Evolutionary conservation across 306 rosid species (phyloP), one percentile per base, ranked within the genome.

Genomic region (Hylodesmum podocarpum): DNA sequence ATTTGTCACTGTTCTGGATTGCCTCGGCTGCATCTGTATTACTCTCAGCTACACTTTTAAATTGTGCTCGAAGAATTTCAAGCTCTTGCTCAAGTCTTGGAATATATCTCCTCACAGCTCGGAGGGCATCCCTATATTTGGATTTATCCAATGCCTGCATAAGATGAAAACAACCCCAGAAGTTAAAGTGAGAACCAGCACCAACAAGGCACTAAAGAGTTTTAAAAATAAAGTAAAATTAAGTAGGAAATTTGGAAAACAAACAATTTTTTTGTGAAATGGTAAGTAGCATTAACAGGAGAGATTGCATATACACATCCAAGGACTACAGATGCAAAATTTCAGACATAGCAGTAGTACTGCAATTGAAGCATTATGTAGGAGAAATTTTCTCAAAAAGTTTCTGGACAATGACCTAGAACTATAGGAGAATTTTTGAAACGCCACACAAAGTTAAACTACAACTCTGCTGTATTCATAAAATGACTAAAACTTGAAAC

Each of bases 111-210:
- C 96, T 85, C 65, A 95, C 94, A 66, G 97, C 93, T 15, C 94
- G 90, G 41, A 95, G 96, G 67, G 91, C 92, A 76, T 95, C 99
- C 84, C 88, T 76, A 31, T 91, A 87, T 78, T 89, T 95, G 58
- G 99, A 95, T 88, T 95, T 92, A 83, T 92, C 97, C 88, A 95
- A 82, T 84, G 97, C 99, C 98, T 94, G 87, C 57, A 71, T 36
- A 46, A 70, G 37, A 51, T 58, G 81, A 71, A 55, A 40, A 71
- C 40, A 79, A 6, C 36, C 73, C 61, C 19, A 64, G 4, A 25
- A 55, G 24, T 54, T 41, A 59, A 43, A 34, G 18, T 80, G 40
- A 72, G 76, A 74, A 74, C 14, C 19, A 67, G 27, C 69, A 57
- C 27, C 55, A 47, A 47, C 28, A 47, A 65, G 65, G 44, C 9